Base-by-base conservation (phyloP, 1,284 basidiomycete genomes). In the Ustilago hordei region DNA sequence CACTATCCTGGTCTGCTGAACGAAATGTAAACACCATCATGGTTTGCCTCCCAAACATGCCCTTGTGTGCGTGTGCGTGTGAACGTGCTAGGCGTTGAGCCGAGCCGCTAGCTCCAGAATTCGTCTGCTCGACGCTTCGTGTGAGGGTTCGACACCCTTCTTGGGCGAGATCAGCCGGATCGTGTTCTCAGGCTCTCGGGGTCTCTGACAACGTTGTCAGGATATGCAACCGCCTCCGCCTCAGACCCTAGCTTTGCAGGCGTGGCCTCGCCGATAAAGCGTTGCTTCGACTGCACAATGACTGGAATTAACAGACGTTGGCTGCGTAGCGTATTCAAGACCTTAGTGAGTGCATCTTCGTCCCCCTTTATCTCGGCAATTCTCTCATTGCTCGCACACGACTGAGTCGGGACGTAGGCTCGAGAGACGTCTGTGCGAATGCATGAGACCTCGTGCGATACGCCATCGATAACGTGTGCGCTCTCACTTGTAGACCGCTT, bases 1-100 rank as follows among this genome's bases (percentile, higher is more conserved):
- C 55, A 56, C 56, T 19, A n/a, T 59, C 47, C 35, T 11, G 57
- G 52, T 38, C 32, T 11, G 11, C 13, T 15, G 17, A 19, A 45
- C 7, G 13, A 45, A 5, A 31, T 12, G 15, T 32, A 28, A 55
- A 41, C 64, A 55, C 50, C 23, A 12, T 53, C 45, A 19, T 55
- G 47, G 55, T 50, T 48, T 47, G 36, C 2, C 31, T 31, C 47
- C 23, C 47, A 8, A 12, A 32, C 12, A 31, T 23, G n/a, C 9
- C 15, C 11, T 39, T 15, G n/a, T 47, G 17, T 19, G n/a, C 23
- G 23, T 23, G 45, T 15, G 45, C 28, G n/a, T 47, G 45, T 47
- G 45, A 23, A 28, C 17, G 45, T 31, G 28, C 31, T 32, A 50
- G 5, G 28, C 5, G 31, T 50, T 50, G 28, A 50, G 47, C n/a